phyloP scores from a whole-genome alignment of 805 yeast species.

The Cyberlindnera mrakii region DNA sequence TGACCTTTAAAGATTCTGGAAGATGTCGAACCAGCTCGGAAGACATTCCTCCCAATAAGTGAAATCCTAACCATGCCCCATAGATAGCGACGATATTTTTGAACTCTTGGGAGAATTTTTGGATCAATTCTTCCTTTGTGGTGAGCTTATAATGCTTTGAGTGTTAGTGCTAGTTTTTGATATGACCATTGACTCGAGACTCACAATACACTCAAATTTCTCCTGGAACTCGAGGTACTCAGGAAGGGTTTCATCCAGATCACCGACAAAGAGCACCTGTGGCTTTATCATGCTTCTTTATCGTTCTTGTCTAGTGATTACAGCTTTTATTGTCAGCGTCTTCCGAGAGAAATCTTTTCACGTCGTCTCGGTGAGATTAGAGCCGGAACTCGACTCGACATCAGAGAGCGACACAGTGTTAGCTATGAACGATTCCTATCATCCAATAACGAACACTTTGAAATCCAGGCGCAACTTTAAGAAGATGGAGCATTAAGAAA shows the following conservation, averaged over 20 bases:
- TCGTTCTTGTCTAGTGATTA: no score
- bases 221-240: slow-evolving; percentile 31
- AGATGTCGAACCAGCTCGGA: slow-evolving; percentile 35
- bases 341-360: no score
- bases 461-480: no score
- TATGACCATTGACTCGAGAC: neutral
- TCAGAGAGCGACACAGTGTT: no score
- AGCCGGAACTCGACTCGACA: no score
- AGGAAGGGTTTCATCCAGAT: slow-evolving; percentile 31
- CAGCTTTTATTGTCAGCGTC: no score
- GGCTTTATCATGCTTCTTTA: slow-evolving; percentile 5
- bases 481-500: no score
- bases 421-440: no score
- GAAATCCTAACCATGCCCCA: slow-evolving; percentile 55
- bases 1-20: slow-evolving; percentile 41
- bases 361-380: no score
- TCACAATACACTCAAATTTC: slow-evolving; percentile 31
- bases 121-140: slow-evolving; percentile 33
- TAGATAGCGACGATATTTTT: slow-evolving; percentile 44
- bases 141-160: slow-evolving; percentile 27
- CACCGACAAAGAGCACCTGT: slow-evolving; percentile 37
- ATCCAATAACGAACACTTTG: no score
- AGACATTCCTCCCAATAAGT: slow-evolving; percentile 44
- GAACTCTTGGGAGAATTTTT: slow-evolving; percentile 31
- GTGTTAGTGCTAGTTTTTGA: slow-evolving; percentile 2